Evolutionary conservation across 805 yeast species (phyloP).

Genomic region (Ogataea glucozyma): DNA sequence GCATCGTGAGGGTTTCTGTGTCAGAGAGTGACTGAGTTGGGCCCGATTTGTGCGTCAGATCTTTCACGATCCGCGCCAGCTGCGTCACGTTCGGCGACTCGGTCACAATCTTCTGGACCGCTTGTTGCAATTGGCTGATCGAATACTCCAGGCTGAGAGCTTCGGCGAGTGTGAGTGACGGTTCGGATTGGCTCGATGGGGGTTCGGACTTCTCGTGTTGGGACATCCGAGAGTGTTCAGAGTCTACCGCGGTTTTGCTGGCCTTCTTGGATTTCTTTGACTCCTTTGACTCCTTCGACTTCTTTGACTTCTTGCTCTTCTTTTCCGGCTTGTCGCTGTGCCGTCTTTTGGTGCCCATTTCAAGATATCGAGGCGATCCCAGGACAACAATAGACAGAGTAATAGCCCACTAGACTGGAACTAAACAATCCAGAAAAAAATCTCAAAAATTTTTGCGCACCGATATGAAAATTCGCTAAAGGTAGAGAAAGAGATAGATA

Average conservation of each 20-base stretch:
- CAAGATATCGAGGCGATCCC: too few relatives aligned
- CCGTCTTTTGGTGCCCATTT: constrained; percentile 1
- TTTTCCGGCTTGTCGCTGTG: constrained; percentile 1
- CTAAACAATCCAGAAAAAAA: too few relatives aligned
- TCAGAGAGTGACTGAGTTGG: constrained; percentile 18
- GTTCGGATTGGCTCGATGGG: too few relatives aligned
- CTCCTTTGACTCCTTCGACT: background rate
- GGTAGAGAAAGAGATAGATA: too few relatives aligned
- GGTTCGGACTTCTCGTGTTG: too few relatives aligned
- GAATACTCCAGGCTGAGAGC: constrained; percentile 50
- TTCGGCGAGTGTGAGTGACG: constrained; percentile 23
- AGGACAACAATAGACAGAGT: too few relatives aligned
- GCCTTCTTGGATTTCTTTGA: too few relatives aligned
- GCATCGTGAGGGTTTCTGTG: constrained; percentile 38
- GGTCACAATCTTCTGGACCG: constrained; percentile 49
- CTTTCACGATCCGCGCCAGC: constrained; percentile 37
- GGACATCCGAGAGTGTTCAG: too few relatives aligned
- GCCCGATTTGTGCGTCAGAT: constrained; percentile 13
- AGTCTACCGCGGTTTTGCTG: too few relatives aligned
- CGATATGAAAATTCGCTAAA: too few relatives aligned
- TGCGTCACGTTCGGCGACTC: constrained; percentile 56
- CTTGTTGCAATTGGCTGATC: constrained; percentile 50
- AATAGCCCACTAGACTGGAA: too few relatives aligned
- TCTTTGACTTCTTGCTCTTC: background rate
- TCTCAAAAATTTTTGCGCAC: too few relatives aligned